These are phyloP conservation scores for Picea sitchensis DNA, from an alignment of 75 land plant species.

Conservation along the genomic window DNA sequence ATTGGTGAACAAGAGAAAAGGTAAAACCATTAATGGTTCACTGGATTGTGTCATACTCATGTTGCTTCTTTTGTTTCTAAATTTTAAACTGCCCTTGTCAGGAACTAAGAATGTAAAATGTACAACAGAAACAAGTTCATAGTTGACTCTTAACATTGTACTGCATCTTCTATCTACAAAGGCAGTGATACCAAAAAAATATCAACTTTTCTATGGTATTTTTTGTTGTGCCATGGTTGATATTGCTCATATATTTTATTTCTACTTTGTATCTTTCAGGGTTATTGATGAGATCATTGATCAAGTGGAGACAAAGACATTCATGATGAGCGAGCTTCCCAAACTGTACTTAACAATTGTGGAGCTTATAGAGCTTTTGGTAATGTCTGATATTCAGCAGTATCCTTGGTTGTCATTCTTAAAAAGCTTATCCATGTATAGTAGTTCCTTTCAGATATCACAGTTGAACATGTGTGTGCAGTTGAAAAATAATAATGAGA, in stretches of 20 bases:
- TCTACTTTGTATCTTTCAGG: constrained; percentile 11
- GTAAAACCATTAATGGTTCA: not conserved
- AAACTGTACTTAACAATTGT: constrained; percentile 65
- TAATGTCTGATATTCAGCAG: constrained; percentile 14
- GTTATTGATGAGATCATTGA: constrained; percentile 37
- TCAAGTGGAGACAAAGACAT: constrained; percentile 51
- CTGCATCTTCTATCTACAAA: too few relatives aligned
- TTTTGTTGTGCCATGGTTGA: not conserved
- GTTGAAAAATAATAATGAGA: constrained; percentile 25
- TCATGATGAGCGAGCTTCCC: constrained; percentile 72
- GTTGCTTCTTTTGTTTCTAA: too few relatives aligned
- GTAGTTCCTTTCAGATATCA: not conserved
- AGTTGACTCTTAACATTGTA: too few relatives aligned
- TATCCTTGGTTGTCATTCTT: not conserved
- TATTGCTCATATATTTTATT: not conserved
- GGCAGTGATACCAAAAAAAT: not conserved
- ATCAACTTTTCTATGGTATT: not conserved
- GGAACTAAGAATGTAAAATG: too few relatives aligned
- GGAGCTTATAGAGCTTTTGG: constrained; percentile 52
- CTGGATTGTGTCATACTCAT: too few relatives aligned
- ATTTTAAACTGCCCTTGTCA: too few relatives aligned
- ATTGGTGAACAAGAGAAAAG: constrained; percentile 26
- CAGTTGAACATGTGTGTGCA: not conserved
- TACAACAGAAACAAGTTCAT: too few relatives aligned
- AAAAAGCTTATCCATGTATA: not conserved